Base-by-base conservation (phyloP, 257 asterid species). In the Nicotiana tomentosiformis region DNA sequence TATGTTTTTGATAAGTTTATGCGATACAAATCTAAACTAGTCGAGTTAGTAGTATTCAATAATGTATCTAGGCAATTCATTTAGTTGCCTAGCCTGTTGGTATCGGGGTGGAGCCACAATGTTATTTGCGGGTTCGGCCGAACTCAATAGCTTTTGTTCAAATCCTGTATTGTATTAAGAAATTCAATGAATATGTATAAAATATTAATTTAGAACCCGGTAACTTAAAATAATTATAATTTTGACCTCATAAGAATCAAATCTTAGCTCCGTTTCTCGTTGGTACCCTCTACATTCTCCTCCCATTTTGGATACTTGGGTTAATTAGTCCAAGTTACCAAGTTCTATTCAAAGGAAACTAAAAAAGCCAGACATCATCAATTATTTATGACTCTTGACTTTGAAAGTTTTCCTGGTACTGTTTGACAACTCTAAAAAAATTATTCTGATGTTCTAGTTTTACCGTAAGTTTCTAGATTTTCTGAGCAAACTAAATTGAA, bases 271-370 rank as follows among this genome's bases (percentile, higher is more conserved):
- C 23, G 23, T 20, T 20, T 20, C 30, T 1, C 1, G 30, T 64
- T 84, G 82, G 84, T 66, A 39, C 32, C 82, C 86, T 80, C 85
- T 68, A 84, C 77, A 80, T 77, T 84, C 83, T 62, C 66, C 78
- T 82, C 32, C 30, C 10, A 18, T 84, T 30, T 55, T 79, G 56
- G 65, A 62, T 32, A 32, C 35, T 83, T 46, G 81, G 86, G 85
- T 32, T 32, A 32, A 32, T 32, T 32, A 3, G 35, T 32, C 35
- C 4, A 32, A 81, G 46, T 80, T 64, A 83, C 85, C 86, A 81
- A 58, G 82, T 67, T 37, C 67, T 39, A 61, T 68, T 70, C 35
- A 43, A 69, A n/a, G 66, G 1, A 7, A 29, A 15, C 10, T 23
- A 33, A 12, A 37, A 15, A 18, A 77, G 5, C 39, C 12, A 84